A percentile compares a stretch with the other conserved stretches of the same genome.
These are phyloP conservation scores for Kuraishia borneana DNA, from an alignment of 805 yeast genomes.

Conservation along the genomic window DNA sequence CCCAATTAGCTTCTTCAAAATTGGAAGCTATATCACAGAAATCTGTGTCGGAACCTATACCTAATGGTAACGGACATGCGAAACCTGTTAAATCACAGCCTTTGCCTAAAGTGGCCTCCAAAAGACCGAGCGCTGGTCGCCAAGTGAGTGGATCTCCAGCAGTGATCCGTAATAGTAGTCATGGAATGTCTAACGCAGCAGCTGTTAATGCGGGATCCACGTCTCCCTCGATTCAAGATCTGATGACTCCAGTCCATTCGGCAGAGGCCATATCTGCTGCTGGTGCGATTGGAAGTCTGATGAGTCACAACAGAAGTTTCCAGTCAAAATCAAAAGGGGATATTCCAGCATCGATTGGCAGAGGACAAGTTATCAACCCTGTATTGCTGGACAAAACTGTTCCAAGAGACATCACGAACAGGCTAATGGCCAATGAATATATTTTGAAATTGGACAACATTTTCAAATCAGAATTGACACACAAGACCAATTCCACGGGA, in stretches of 20 bases:
- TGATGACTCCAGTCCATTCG: neutral
- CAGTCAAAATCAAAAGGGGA: neutral
- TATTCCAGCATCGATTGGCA: neutral
- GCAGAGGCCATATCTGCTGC: slow-evolving; percentile 20
- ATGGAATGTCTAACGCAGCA: neutral
- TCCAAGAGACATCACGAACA: slow-evolving; percentile 16
- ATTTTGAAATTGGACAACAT: slow-evolving; percentile 20
- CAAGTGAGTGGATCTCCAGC: neutral
- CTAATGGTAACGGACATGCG: neutral
- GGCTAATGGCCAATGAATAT: slow-evolving; percentile 18
- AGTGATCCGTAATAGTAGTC: slow-evolving; percentile 2
- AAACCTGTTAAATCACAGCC: no score
- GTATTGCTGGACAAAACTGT: slow-evolving; percentile 18
- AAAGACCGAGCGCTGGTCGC: no score
- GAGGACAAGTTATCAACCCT: slow-evolving; percentile 18
- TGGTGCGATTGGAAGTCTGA: slow-evolving; percentile 20
- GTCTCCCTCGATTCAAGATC: neutral
- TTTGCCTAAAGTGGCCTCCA: no score
- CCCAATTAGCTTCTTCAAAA: slow-evolving; percentile 12
- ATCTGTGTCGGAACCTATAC: neutral
- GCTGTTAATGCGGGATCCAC: neutral
- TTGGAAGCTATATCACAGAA: neutral
- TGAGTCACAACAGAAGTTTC: slow-evolving; percentile 15
- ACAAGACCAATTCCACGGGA: slow-evolving; percentile 7
- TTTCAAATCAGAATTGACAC: slow-evolving; percentile 19